These are phyloP conservation scores for Aegilops sharonensis DNA, from an alignment of 176 grass and related monocot species.

Conservation along the genomic window DNA sequence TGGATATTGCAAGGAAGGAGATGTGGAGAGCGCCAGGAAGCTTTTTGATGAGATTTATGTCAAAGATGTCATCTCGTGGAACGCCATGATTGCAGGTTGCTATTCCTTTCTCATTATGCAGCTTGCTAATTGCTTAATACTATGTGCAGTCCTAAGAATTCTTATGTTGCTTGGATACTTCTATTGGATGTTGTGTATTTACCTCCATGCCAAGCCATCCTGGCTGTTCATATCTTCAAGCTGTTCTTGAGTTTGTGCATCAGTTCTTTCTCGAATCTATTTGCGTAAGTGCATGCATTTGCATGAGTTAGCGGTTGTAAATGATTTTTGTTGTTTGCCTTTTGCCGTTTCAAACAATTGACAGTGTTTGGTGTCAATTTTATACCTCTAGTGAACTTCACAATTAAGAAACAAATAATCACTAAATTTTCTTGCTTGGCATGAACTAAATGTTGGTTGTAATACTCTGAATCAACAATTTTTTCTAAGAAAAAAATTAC, in stretches of 20 bases:
- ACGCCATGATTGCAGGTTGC: slow-evolving; percentile 57
- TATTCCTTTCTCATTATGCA: not conserved
- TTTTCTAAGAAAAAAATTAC: not conserved
- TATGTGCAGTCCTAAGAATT: not conserved
- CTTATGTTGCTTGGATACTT: not conserved
- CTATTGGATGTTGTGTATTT: not conserved
- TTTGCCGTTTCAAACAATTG: not conserved
- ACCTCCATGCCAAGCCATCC: not conserved
- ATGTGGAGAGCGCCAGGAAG: slow-evolving; percentile 51
- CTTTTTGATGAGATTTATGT: slow-evolving; percentile 64
- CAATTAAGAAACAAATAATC: not conserved
- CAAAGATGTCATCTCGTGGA: slow-evolving; percentile 87
- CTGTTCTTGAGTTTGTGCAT: not conserved
- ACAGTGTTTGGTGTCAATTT: not conserved
- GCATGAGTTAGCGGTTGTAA: not conserved
- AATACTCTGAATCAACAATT: not conserved
- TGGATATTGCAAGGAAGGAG: slow-evolving; percentile 64
- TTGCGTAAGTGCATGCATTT: not conserved
- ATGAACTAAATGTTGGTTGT: not conserved
- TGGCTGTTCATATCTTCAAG: not conserved
- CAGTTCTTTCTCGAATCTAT: not conserved
- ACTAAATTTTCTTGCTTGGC: not conserved
- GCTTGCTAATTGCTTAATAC: not conserved
- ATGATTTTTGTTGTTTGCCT: not conserved
- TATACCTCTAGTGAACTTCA: not conserved